Evolutionary conservation across 2,329 filamentous ascomycete genomes (phyloP).

Genomic region (Fusarium miscanthi): DNA sequence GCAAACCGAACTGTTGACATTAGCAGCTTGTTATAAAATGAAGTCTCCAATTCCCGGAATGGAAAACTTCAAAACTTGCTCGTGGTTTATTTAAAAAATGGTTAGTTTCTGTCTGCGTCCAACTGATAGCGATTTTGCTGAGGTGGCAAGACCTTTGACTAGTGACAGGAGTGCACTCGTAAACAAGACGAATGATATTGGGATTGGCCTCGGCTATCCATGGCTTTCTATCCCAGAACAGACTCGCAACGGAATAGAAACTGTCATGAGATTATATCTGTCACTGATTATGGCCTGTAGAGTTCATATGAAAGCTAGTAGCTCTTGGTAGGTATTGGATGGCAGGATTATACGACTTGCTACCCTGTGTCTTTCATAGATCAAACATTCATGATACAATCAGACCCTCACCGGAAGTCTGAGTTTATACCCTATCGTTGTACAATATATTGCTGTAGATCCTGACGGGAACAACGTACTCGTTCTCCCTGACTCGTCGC

Average conservation of each 20-base stretch:
- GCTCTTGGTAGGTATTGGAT: neutral
- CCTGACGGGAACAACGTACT: no score
- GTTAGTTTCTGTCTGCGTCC: neutral
- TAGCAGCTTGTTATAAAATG: neutral
- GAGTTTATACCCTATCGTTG: neutral
- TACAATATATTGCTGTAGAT: neutral
- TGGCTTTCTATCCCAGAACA: no score
- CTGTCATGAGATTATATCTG: neutral
- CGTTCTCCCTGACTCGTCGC: neutral
- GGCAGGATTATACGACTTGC: neutral
- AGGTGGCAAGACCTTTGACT: neutral
- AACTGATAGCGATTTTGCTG: neutral
- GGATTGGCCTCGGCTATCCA: neutral
- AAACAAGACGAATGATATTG: neutral
- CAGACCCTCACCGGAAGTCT: neutral
- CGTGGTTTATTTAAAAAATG: neutral
- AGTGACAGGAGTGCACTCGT: neutral
- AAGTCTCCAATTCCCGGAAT: neutral
- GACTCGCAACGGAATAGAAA: neutral
- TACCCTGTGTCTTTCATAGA: neutral
- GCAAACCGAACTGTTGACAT: neutral
- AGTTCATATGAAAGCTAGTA: neutral
- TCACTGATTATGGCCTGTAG: neutral
- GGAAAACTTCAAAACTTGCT: neutral
- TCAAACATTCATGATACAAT: neutral